Base-by-base conservation (phyloP, 257 asterid species). In the Osmanthus fragrans region DNA sequence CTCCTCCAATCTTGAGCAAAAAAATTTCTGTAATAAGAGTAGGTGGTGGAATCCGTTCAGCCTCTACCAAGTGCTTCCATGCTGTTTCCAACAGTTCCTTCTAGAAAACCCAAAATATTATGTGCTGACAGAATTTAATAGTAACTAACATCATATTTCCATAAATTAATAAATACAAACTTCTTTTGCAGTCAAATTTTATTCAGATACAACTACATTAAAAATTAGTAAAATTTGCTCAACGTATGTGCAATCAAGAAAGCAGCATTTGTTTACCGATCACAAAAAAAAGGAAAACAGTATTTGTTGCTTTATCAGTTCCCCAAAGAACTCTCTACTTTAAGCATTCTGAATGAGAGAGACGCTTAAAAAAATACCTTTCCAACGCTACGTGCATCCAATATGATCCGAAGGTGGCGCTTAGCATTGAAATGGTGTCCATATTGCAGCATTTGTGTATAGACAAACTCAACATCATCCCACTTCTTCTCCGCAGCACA, bases 381-480 rank as follows among this genome's bases (percentile, higher is more conserved):
- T 77, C 97, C 99, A 80, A 90, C 96, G 67, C 84, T 83, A 64
- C 84, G 69, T n/a, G 96, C 91, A 83, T 85, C 92, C 72, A 93
- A 80, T 40, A 93, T 60, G n/a, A 89, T 74, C 37, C 77, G 87
- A 79, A 95, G 91, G 79, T 95, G 99, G 64, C 97, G 93, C 82
- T 91, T 93, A 67, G 89, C 81, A 67, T 91, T 95, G 89, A 92
- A 95, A 69, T 83, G 97, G 81, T 87, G 90, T 42, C 98, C 96
- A 42, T 76, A 84, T 82, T 85, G 86, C 84, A 93, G 86, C 99
- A 95, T 93, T 77, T 87, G 86, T 42, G 74, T 40, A 45, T 89
- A 95, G 21, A 85, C 85, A 84, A 90, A 86, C 87, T 86, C 90
- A 68, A 91, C 89, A 80, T 95, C 98, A 32, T 91, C 98, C 99